These are phyloP conservation scores for Trichoderma atroviride DNA, from an alignment of 2,329 filamentous ascomycete species.

Conservation along the genomic window DNA sequence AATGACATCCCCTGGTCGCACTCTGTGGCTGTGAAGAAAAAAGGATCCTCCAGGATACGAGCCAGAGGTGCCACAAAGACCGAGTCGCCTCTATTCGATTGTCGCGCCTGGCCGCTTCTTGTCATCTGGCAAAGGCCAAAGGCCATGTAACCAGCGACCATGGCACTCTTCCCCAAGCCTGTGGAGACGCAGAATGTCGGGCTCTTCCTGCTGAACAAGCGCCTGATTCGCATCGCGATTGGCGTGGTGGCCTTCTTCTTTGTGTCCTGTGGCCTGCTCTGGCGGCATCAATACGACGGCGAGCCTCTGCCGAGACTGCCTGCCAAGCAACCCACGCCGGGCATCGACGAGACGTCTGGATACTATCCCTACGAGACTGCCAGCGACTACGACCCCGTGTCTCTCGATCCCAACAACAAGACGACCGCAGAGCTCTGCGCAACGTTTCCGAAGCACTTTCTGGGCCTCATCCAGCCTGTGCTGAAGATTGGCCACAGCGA, in stretches of 20 bases:
- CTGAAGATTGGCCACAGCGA: constrained; percentile 41
- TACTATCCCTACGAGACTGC: constrained; percentile 36
- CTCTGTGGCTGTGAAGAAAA: constrained; percentile 7
- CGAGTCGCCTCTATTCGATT: neutral
- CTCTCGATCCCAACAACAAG: constrained; percentile 34
- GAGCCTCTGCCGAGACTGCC: neutral
- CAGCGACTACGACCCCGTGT: constrained; percentile 38
- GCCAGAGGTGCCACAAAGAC: neutral
- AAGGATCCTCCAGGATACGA: constrained; percentile 3
- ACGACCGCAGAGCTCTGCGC: constrained; percentile 37
- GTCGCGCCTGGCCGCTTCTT: neutral
- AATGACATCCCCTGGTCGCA: constrained; percentile 13
- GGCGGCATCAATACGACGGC: constrained; percentile 22
- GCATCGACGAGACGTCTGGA: constrained; percentile 3
- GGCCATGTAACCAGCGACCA: constrained; percentile 18
- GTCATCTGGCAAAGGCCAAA: neutral
- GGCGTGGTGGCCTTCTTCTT: constrained; percentile 32
- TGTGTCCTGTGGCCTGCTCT: constrained; percentile 34
- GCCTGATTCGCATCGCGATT: constrained; percentile 38
- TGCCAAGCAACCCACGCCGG: neutral
- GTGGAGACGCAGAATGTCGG: constrained; percentile 20
- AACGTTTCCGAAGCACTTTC: constrained; percentile 39
- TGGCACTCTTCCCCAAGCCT: constrained; percentile 27
- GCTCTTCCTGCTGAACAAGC: constrained; percentile 38
- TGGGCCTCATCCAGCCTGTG: constrained; percentile 39